These are phyloP conservation scores for Parafenestella ontariensis DNA, from an alignment of 2,329 filamentous ascomycete species.

Conservation along the genomic window DNA sequence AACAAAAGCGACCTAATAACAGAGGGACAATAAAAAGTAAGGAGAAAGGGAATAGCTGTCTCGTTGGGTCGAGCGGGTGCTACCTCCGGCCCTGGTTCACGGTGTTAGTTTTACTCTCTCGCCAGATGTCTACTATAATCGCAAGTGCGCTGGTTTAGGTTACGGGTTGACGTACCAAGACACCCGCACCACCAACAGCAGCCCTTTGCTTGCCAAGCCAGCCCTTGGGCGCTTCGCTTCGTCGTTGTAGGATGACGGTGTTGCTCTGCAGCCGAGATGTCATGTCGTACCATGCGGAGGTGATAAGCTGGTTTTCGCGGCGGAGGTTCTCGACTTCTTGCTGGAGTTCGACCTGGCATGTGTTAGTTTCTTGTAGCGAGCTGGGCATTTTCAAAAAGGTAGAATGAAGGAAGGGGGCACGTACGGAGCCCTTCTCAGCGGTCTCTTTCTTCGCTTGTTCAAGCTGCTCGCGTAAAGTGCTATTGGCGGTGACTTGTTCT, in stretches of 20 bases:
- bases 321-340: conserved; percentile 71
- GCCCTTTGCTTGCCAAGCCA: conserved; percentile 83
- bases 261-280: conserved; percentile 81
- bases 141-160: neutral
- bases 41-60: conserved; percentile 9
- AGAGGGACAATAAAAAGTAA: neutral
- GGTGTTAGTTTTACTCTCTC: neutral
- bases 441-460: conserved; percentile 44
- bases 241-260: conserved; percentile 77
- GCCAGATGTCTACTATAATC: neutral
- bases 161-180: conserved; percentile 30
- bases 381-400: too few species aligned
- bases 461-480: conserved; percentile 37
- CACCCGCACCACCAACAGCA: conserved; percentile 45
- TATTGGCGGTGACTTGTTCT: conserved; percentile 33
- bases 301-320: conserved; percentile 79
- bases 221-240: conserved; percentile 77
- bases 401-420: conserved; percentile 7
- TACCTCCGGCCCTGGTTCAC: conserved; percentile 25
- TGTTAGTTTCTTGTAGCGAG: conserved; percentile 4
- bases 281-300: conserved; percentile 87
- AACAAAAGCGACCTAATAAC: neutral
- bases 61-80: conserved; percentile 22
- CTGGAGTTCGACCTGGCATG: conserved; percentile 38
- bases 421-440: conserved; percentile 47